Evolutionary conservation across 225 moss, liverwort and hornwort species (phyloP), one percentile per base, ranked within the genome.

Genomic region (Polytrichum commune): DNA sequence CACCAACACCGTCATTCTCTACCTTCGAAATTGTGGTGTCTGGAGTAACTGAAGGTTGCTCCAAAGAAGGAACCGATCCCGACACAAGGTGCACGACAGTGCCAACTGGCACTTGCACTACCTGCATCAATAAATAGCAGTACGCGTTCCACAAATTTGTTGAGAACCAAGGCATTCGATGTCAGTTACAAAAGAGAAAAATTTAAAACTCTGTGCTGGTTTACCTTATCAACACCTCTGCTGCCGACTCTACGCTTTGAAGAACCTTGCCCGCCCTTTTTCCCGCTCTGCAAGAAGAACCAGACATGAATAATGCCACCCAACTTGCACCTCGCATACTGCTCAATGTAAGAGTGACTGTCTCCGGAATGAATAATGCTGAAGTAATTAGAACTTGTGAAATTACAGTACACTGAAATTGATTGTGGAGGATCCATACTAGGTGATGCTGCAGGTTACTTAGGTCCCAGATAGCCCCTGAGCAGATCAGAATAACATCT

Each of bases 391-490:
- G 13, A 13, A 38, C 38, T 10, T 38, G 38, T 13, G 10, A 38
- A 13, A 13, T 10, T 2, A 10, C 38, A 38, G 13, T 10, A 38
- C 38, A 38, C 13, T 13, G 38, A 38, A 6, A 38, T 10, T 13
- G 38, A 38, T 38, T 22, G 6, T 19, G 46, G 19, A 69, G 65
- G 27, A 73, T 26, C 53, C 67, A 57, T 79, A 96, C 96, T 58
- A 95, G 87, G 75, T 98, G 97, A 66, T 98, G 97, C 74, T 98
- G 97, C 75, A 98, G 71, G 73, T 98, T 98, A 80, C 94, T 94
- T 53, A 98, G 87, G 82, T 98, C 91, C 94, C 94, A 98, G 32
- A 90, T 91, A 56, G 85, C 88, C 63, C 80, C 84, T 70, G 94
- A 93, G 78, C 97, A 79, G 24, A 98, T 87, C 19, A 98, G 79